A percentile compares a stretch with the other conserved stretches of the same genome.
Conservation (phyloP, 108 stramenopile genomes). For the Aurantiochytrium sp. region DNA sequence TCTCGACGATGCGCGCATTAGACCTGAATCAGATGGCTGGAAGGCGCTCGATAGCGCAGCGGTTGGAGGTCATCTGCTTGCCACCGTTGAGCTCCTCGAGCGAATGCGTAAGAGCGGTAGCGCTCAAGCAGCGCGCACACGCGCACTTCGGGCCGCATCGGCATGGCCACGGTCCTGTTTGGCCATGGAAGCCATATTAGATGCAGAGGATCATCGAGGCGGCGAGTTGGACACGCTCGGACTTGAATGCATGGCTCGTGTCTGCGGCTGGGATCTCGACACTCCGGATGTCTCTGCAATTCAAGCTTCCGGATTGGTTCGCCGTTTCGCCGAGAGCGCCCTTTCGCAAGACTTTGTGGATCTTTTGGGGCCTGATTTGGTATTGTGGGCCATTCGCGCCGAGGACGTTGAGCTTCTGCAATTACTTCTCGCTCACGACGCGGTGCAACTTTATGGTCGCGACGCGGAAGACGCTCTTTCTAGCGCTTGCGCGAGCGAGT, state of each 20-base stretch:
- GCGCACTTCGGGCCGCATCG: neutral
- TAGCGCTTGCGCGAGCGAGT: neutral
- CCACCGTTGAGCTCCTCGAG: neutral
- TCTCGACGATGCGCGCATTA: neutral
- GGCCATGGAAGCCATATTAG: neutral
- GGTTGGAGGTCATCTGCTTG: neutral
- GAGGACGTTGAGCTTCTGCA: neutral
- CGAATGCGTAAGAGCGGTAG: neutral
- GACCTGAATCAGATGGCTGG: neutral
- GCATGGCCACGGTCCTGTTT: neutral
- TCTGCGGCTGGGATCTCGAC: neutral
- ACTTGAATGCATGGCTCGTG: neutral
- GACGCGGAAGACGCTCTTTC: neutral
- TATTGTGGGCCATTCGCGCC: neutral
- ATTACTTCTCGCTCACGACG: neutral
- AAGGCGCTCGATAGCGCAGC: neutral
- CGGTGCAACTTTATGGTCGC: neutral
- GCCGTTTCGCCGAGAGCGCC: too few species aligned
- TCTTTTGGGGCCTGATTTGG: neutral
- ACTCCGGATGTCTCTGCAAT: too few species aligned
- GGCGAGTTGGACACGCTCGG: too few species aligned
- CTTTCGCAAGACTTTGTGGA: neutral
- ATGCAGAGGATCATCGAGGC: neutral
- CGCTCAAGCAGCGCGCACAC: neutral
- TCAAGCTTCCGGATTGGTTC: too few species aligned